These are phyloP conservation scores for Cryptomeria japonica DNA, from an alignment of 75 land plant genomes.

Conservation along the genomic window DNA sequence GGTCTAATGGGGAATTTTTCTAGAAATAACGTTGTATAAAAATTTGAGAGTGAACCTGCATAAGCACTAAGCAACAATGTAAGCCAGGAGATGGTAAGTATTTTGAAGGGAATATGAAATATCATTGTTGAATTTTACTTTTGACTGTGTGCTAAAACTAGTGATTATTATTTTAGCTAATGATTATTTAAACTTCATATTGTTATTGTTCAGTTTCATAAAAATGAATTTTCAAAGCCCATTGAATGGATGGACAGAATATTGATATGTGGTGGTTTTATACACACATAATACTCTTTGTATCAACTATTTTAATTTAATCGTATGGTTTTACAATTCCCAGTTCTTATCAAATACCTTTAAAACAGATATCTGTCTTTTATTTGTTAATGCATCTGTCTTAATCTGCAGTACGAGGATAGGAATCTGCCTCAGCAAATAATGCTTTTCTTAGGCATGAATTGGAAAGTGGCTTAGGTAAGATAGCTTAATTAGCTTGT, in stretches of 20 bases:
- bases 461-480: not conserved
- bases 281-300: not conserved
- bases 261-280: not conserved
- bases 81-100: not conserved
- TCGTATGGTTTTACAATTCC: not conserved
- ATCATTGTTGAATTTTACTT: not conserved
- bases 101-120: not conserved
- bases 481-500: not conserved
- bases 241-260: not conserved
- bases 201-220: not conserved
- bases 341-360: not conserved
- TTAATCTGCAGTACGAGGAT: not conserved
- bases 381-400: not conserved
- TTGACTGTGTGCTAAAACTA: not conserved
- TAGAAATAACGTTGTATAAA: not conserved
- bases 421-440: not conserved
- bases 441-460: not conserved
- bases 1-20: not conserved
- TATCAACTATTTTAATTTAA: not conserved
- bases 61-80: not conserved
- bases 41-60: not conserved
- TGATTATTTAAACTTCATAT: not conserved
- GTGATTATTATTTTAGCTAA: not conserved
- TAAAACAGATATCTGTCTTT: too few relatives aligned
- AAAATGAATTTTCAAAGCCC: not conserved